phyloP scores from a whole-genome alignment of 352 stramenopile species.

The Pythium volutum region DNA sequence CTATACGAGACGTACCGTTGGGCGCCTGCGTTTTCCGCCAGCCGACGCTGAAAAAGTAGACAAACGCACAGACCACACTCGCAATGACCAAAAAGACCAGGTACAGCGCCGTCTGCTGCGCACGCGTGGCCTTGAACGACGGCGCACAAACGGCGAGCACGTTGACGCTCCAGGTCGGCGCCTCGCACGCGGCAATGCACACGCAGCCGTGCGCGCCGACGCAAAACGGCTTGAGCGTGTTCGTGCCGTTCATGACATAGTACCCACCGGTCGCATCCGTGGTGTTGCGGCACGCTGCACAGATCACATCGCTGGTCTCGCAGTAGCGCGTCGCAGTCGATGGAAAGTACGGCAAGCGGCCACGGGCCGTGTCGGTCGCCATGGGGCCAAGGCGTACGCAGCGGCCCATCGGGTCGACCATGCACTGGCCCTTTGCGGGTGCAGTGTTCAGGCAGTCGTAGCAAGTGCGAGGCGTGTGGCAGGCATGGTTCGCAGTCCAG shows the following conservation, averaged over 20 bases:
- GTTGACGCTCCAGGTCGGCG: constrained; percentile 33
- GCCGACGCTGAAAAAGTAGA: constrained; percentile 18
- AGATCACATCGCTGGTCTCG: constrained; percentile 33
- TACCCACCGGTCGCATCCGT: constrained; percentile 29
- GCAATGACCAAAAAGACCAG: constrained; percentile 3
- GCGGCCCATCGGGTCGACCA: constrained; percentile 16
- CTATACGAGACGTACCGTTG: not conserved
- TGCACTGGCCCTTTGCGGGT: constrained; percentile 29
- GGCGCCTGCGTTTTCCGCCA: constrained; percentile 1
- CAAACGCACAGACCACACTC: not conserved
- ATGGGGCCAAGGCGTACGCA: constrained; percentile 24
- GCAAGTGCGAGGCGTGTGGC: constrained; percentile 40
- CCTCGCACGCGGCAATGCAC: constrained; percentile 51
- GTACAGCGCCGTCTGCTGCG: constrained; percentile 11
- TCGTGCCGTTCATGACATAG: not conserved
- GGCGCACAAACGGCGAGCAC: constrained; percentile 27
- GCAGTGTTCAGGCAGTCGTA: constrained; percentile 44
- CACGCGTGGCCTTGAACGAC: not conserved
- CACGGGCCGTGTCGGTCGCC: constrained; percentile 8
- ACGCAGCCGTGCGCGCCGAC: constrained; percentile 38
- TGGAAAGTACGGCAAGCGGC: not conserved
- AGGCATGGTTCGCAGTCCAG: not conserved
- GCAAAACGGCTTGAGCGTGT: constrained; percentile 45
- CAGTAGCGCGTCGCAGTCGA: constrained; percentile 54
- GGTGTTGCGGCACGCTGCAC: constrained; percentile 27